Percentiles rank a stretch among this genome's conserved stretches.
Evolutionary conservation across 2,329 filamentous ascomycete species (phyloP).

Genomic region (Diaporthe humulicola): DNA sequence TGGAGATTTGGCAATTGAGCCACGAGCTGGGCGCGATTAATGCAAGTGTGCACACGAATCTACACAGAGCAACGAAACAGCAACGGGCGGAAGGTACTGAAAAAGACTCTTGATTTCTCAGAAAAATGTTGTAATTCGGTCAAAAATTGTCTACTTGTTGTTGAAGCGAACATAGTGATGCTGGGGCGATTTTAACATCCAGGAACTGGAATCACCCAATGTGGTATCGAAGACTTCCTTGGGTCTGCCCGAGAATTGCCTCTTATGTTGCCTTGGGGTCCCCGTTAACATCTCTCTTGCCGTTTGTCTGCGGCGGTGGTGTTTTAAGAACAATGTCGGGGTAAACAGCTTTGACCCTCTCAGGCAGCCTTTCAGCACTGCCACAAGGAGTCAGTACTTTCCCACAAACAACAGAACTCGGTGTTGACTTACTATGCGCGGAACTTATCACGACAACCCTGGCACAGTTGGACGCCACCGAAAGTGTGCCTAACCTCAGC

Average conservation of each 20-base stretch:
- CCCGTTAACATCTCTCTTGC: not conserved
- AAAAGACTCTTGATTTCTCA: too few relatives aligned
- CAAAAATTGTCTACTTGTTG: too few relatives aligned
- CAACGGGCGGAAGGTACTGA: too few relatives aligned
- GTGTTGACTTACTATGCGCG: not conserved
- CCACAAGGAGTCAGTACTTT: not conserved
- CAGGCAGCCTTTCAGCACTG: not conserved
- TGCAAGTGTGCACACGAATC: too few relatives aligned
- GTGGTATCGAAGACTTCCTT: not conserved
- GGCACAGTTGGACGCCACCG: constrained; percentile 41
- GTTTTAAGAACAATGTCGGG: not conserved
- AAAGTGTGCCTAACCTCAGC: constrained; percentile 34
- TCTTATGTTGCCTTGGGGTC: not conserved
- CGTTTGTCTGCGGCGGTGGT: not conserved
- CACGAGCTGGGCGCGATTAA: too few relatives aligned
- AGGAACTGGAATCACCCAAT: not conserved
- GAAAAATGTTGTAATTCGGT: too few relatives aligned
- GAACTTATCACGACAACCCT: constrained; percentile 12
- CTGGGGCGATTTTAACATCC: too few relatives aligned
- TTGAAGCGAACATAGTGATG: too few relatives aligned
- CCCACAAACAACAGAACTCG: not conserved
- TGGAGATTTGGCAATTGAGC: too few relatives aligned
- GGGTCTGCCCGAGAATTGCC: not conserved
- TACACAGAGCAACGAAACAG: too few relatives aligned
- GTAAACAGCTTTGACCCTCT: not conserved